Percentiles rank a stretch among this genome's conserved stretches.
Conservation (phyloP, 495 filamentous ascomycete genomes). For the Terfezia boudieri region DNA sequence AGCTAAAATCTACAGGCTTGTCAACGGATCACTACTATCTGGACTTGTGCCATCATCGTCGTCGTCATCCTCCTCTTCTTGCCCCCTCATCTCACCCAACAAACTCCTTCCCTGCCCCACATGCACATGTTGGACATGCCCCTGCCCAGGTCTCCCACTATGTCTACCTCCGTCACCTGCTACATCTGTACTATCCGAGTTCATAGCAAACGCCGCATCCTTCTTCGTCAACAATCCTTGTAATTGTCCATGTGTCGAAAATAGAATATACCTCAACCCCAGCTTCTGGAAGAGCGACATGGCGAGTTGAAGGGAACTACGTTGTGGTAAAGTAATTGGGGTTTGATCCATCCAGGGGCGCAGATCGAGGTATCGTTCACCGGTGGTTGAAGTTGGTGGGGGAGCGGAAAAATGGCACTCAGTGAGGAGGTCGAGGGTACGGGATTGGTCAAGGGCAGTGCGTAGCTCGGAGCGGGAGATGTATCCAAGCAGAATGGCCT, state of each 20-base stretch:
- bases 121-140: too few relatives aligned
- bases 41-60: too few relatives aligned
- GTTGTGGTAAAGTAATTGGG: slow-evolving; percentile 64
- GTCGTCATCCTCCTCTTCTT: too few relatives aligned
- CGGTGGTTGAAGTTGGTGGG: neutral
- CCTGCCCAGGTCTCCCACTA: too few relatives aligned
- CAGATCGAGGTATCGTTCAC: slow-evolving; percentile 56
- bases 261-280: slow-evolving; percentile 74
- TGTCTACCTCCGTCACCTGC: too few relatives aligned
- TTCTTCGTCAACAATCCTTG: slow-evolving; percentile 89
- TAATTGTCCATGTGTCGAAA: slow-evolving; percentile 56
- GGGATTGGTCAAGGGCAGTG: slow-evolving; percentile 45
- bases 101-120: too few relatives aligned
- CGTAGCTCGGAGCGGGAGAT: slow-evolving; percentile 80
- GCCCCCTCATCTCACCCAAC: too few relatives aligned
- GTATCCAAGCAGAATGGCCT: slow-evolving; percentile 66
- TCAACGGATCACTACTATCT: too few relatives aligned
- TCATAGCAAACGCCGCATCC: slow-evolving; percentile 86
- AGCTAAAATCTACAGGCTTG: too few relatives aligned
- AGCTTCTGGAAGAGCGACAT: slow-evolving; percentile 84
- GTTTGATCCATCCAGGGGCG: slow-evolving; percentile 98
- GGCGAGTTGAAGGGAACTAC: slow-evolving; percentile 53
- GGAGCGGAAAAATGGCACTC: slow-evolving; percentile 70
- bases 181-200: slow-evolving; percentile 17
- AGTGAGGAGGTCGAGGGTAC: slow-evolving; percentile 40